These are phyloP conservation scores for Globisporangium acanthophoron DNA, from an alignment of 352 stramenopile genomes.

Conservation along the genomic window DNA sequence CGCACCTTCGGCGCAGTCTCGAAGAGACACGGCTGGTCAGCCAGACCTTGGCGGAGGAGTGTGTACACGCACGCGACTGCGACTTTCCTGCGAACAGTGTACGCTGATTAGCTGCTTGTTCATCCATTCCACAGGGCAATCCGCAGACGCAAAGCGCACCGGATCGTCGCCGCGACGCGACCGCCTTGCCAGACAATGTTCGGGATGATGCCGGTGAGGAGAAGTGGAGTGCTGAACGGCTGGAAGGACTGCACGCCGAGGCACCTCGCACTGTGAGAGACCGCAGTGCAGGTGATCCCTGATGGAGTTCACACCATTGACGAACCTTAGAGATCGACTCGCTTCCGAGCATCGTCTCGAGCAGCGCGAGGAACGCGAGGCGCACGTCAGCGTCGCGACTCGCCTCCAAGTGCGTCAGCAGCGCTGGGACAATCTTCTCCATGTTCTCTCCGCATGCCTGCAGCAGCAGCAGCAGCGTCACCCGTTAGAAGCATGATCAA, in stretches of 20 bases:
- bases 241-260: slow-evolving; percentile 40
- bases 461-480: background rate
- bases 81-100: slow-evolving; percentile 61
- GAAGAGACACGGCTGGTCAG: slow-evolving; percentile 77
- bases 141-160: slow-evolving; percentile 21
- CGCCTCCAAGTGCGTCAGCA: slow-evolving; percentile 63
- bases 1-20: slow-evolving; percentile 68
- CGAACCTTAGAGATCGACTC: slow-evolving; percentile 49
- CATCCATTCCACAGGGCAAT: background rate
- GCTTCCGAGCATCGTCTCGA: slow-evolving; percentile 75
- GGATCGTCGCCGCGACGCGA: slow-evolving; percentile 80
- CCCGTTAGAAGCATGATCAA: background rate
- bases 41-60: slow-evolving; percentile 65
- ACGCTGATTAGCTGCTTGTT: background rate
- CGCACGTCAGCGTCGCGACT: slow-evolving; percentile 68
- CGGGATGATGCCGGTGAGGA: slow-evolving; percentile 80
- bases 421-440: slow-evolving; percentile 44
- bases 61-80: slow-evolving; percentile 85
- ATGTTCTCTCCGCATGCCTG: slow-evolving; percentile 64
- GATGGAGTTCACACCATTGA: background rate
- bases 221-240: slow-evolving; percentile 43
- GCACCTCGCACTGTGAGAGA: background rate
- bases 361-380: slow-evolving; percentile 73
- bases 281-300: background rate
- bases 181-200: slow-evolving; percentile 89